Conservation (phyloP, 192 early-diverging fungal species). For the Gaertneriomyces semiglobifer region DNA sequence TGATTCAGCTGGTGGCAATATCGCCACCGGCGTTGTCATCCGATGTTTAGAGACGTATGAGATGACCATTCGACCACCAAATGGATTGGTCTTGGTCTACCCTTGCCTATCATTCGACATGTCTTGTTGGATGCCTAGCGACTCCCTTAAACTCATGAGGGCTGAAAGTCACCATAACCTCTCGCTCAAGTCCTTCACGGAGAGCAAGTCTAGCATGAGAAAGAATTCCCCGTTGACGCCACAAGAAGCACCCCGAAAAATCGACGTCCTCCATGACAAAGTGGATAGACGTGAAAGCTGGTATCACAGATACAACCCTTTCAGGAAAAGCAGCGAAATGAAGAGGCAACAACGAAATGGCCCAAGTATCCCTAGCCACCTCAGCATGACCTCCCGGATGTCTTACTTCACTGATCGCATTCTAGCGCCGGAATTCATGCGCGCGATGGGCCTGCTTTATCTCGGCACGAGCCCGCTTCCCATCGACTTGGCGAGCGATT, state of each 20-base stretch:
- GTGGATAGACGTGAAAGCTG: slow-evolving; percentile 41
- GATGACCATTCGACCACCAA: slow-evolving; percentile 60
- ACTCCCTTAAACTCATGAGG: slow-evolving; percentile 57
- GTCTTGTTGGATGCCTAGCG: slow-evolving; percentile 83
- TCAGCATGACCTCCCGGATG: slow-evolving; percentile 53
- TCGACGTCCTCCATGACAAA: slow-evolving; percentile 47
- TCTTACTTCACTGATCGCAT: slow-evolving; percentile 83
- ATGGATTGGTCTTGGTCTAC: slow-evolving; percentile 81
- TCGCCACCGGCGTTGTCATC: slow-evolving; percentile 71
- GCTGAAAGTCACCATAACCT: slow-evolving; percentile 54
- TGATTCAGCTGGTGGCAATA: slow-evolving; percentile 97
- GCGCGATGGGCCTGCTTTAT: slow-evolving; percentile 76
- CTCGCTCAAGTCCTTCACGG: slow-evolving; percentile 40
- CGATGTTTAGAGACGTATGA: slow-evolving; percentile 68
- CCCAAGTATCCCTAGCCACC: slow-evolving; percentile 33
- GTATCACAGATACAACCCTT: slow-evolving; percentile 37
- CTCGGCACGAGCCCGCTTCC: slow-evolving; percentile 74
- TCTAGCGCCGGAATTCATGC: slow-evolving; percentile 67
- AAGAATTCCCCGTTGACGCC: slow-evolving; percentile 62
- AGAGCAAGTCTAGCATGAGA: slow-evolving; percentile 64
- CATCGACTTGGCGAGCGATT: slow-evolving; percentile 72
- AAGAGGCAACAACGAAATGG: slow-evolving; percentile 9
- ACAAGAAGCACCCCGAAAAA: slow-evolving; percentile 47
- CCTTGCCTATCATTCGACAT: slow-evolving; percentile 88
- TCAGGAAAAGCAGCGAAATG: neutral